A percentile compares a stretch with the other conserved stretches of the same genome.
These are phyloP conservation scores for Penicillium griseofulvum DNA, from an alignment of 2,329 filamentous ascomycete genomes.

Conservation along the genomic window DNA sequence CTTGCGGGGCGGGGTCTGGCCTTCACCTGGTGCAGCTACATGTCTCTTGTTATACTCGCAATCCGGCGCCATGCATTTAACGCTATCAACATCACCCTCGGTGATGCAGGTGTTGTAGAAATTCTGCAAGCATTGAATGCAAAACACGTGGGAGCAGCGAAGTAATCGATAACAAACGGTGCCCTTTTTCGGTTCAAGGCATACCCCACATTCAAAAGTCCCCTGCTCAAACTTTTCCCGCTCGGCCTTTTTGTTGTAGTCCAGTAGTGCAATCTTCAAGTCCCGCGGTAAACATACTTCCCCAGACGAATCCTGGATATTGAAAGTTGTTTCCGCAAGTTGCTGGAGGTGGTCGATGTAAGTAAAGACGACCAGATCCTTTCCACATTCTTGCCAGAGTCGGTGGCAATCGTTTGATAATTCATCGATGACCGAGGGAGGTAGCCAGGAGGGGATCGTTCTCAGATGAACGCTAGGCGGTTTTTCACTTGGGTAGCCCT, in stretches of 20 bases:
- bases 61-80: constrained; percentile 75
- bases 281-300: constrained; percentile 49
- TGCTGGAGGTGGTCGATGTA: constrained; percentile 63
- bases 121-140: constrained; percentile 77
- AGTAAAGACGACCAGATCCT: constrained; percentile 55
- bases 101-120: constrained; percentile 87
- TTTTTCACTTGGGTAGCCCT: constrained; percentile 54
- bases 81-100: constrained; percentile 74
- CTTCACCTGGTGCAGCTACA: constrained; percentile 15
- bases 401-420: constrained; percentile 49
- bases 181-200: constrained; percentile 90
- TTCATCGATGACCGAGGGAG: constrained; percentile 42
- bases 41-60: constrained; percentile 65
- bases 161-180: constrained; percentile 74
- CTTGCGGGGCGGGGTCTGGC: constrained; percentile 46
- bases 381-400: constrained; percentile 61
- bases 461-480: constrained; percentile 52
- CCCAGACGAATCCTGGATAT: constrained; percentile 41
- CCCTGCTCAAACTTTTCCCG: constrained; percentile 73
- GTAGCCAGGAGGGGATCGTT: constrained; percentile 55
- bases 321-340: constrained; percentile 56
- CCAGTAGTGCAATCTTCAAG: constrained; percentile 68
- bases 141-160: constrained; percentile 89
- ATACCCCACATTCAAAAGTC: constrained; percentile 85
- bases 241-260: constrained; percentile 73